Evolutionary conservation across 2,329 filamentous ascomycete species (phyloP).

Genomic region (Myrmaecium sp.): DNA sequence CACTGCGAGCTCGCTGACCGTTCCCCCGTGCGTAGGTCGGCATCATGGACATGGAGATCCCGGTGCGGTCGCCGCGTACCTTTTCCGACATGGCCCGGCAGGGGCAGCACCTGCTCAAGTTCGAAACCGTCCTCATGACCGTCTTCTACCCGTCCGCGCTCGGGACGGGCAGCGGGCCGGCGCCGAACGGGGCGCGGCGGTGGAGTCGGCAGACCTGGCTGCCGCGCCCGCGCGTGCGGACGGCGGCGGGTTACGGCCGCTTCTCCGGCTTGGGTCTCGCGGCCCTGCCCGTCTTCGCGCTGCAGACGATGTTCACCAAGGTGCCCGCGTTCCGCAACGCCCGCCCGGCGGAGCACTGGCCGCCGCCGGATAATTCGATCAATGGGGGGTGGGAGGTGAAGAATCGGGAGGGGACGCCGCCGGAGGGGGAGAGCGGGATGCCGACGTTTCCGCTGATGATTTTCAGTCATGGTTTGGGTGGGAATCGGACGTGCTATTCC

Average conservation of each 20-base stretch:
- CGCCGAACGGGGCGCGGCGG: slow-evolving; percentile 23
- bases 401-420: slow-evolving; percentile 25
- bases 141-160: slow-evolving; percentile 47
- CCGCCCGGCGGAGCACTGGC: slow-evolving; percentile 37
- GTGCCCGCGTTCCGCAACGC: slow-evolving; percentile 47
- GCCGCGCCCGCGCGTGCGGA: slow-evolving; percentile 37
- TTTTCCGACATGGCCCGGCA: slow-evolving; percentile 35
- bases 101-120: slow-evolving; percentile 29
- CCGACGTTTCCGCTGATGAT: slow-evolving; percentile 45
- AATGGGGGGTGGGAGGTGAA: slow-evolving; percentile 24
- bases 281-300: slow-evolving; percentile 36
- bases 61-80: slow-evolving; percentile 27
- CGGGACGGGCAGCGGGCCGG: slow-evolving; percentile 19
- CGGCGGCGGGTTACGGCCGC: slow-evolving; percentile 44
- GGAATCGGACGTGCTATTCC: slow-evolving; percentile 45
- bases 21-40: slow-evolving; percentile 16
- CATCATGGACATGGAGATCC: slow-evolving; percentile 39
- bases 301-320: slow-evolving; percentile 46
- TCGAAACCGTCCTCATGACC: slow-evolving; percentile 45
- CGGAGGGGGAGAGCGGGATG: slow-evolving; percentile 12
- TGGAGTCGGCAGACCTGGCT: slow-evolving; percentile 45
- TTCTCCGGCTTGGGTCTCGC: slow-evolving; percentile 36
- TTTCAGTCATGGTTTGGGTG: slow-evolving; percentile 50
- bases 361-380: slow-evolving; percentile 24
- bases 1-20: neutral